phyloP scores from a whole-genome alignment of 257 asterid species.

The Plantago major region DNA sequence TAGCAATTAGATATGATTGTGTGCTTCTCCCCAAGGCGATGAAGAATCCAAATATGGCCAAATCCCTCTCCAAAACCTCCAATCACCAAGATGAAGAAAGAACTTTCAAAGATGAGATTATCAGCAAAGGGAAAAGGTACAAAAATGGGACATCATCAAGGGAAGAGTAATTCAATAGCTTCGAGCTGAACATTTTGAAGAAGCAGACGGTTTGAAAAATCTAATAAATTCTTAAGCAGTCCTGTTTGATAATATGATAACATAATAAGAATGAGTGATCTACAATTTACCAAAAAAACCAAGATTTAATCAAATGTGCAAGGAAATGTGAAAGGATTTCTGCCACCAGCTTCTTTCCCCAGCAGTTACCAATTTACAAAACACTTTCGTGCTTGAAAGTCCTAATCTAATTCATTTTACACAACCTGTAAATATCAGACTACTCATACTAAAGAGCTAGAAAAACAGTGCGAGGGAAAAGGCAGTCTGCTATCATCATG shows the following conservation, averaged over 20 bases:
- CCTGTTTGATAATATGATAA: not conserved
- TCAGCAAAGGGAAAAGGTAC: too few relatives aligned
- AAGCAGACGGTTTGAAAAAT: conserved; percentile 2
- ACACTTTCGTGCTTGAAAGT: not conserved
- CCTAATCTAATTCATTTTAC: conserved; percentile 13
- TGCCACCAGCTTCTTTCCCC: conserved; percentile 3
- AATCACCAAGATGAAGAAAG: conserved; percentile 13
- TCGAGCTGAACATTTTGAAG: conserved; percentile 1
- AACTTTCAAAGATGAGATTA: not conserved
- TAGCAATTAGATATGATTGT: conserved; percentile 61
- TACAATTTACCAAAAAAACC: not conserved
- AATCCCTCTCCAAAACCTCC: conserved; percentile 87
- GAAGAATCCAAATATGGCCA: conserved; percentile 96
- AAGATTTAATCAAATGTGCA: not conserved
- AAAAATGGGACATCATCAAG: conserved; percentile 12
- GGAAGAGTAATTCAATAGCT: conserved; percentile 10
- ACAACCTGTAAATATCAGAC: conserved; percentile 13
- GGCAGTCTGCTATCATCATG: conserved; percentile 5
- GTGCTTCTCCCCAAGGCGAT: conserved; percentile 94
- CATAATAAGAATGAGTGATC: not conserved
- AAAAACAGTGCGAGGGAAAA: conserved; percentile 1
- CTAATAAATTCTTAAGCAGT: not conserved
- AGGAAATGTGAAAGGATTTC: not conserved
- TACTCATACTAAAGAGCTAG: conserved; percentile 4
- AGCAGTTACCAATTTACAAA: not conserved